phyloP scores from a whole-genome alignment of 768 basidiomycete species.

The Mycena alexandri region DNA sequence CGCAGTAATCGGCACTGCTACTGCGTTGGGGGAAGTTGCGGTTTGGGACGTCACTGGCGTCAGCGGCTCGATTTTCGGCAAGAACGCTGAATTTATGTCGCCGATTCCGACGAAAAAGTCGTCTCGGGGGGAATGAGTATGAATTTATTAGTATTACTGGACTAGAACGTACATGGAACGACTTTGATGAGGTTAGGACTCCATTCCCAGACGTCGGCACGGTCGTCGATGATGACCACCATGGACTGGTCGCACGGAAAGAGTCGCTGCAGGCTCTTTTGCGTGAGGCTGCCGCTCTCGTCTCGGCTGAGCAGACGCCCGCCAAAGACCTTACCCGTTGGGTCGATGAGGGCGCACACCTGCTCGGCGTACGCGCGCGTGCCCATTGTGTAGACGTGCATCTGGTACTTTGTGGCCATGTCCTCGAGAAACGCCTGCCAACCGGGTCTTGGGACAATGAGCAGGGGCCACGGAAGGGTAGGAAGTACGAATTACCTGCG shows the following conservation, averaged over 20 bases:
- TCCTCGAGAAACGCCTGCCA: slow-evolving; percentile 81
- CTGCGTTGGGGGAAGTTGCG: slow-evolving; percentile 35
- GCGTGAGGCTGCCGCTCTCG: slow-evolving; percentile 95
- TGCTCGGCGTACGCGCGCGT: slow-evolving; percentile 96
- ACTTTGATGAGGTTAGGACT: slow-evolving; percentile 97
- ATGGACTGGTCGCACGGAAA: slow-evolving; percentile 98
- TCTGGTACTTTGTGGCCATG: slow-evolving; percentile 87
- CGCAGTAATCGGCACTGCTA: slow-evolving; percentile 31
- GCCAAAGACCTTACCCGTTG: slow-evolving; percentile 86
- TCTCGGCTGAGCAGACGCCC: slow-evolving; percentile 92
- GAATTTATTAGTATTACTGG: slow-evolving; percentile 15
- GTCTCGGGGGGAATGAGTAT: slow-evolving; percentile 63
- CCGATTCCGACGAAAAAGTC: slow-evolving; percentile 99
- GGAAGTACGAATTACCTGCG: slow-evolving; percentile 75
- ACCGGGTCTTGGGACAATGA: slow-evolving; percentile 70
- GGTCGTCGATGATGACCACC: slow-evolving; percentile 99
- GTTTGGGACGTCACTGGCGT: slow-evolving; percentile 48
- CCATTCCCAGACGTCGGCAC: slow-evolving; percentile 99
- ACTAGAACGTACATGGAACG: slow-evolving; percentile 80
- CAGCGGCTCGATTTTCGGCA: slow-evolving; percentile 81
- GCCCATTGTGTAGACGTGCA: slow-evolving; percentile 99
- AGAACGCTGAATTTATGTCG: slow-evolving; percentile 96
- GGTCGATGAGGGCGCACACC: slow-evolving; percentile 95
- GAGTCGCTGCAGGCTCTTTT: slow-evolving; percentile 91
- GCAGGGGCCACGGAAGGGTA: slow-evolving; percentile 27